Base-by-base conservation (phyloP, 805 yeast genomes). In the Kregervanrija delftensis region DNA sequence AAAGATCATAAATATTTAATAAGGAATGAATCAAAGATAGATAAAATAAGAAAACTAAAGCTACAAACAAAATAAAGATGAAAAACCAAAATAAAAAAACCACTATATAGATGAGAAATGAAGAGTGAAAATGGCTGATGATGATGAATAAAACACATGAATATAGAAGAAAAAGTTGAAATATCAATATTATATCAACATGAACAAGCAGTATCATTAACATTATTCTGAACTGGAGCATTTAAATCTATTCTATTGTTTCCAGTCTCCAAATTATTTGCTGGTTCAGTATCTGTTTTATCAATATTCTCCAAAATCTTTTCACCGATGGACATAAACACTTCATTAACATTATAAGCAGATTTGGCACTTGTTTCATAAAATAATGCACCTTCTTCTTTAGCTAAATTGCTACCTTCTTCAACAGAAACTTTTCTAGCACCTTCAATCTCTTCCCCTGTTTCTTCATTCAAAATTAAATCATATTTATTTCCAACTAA, bases 361-460 rank as follows among this genome's bases (percentile, higher is more conserved):
- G 95, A 81, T 69, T 91, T 91, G 15, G 99, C 99, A 61, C 93
- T 82, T 8, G 97, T 88, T 68, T 91, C 99, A 60, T 86, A 91
- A 60, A 91, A 91, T 52, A 93, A 67, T 47, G 93, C 70, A 2
- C 86, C 89, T 66, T 91, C 96, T 58, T 93, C 97, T 35, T 86
- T 85, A 4, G 98, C 97, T 48, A 91, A 72, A 46, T 76, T 77
- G 64, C 81, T 72, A 34, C 96, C 99, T 63, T 93, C 98, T 54
- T 85, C 90, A 41, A 76, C 72, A 31, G 88, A 80, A 28, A 91
- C 96, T 64, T 86, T 86, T 56, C 96, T 75, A 49, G 76, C 69
- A 17, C 69, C 65, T 44, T 76, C 83, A 40, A 68, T 73, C 47
- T 71, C 67, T 40, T 68, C 70, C 13, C 72, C 74, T 15, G 72